A percentile compares a stretch with the other conserved stretches of the same genome.
Evolutionary conservation across 2,329 filamentous ascomycete genomes (phyloP).

Genomic region (Pestalotiopsis sp.): DNA sequence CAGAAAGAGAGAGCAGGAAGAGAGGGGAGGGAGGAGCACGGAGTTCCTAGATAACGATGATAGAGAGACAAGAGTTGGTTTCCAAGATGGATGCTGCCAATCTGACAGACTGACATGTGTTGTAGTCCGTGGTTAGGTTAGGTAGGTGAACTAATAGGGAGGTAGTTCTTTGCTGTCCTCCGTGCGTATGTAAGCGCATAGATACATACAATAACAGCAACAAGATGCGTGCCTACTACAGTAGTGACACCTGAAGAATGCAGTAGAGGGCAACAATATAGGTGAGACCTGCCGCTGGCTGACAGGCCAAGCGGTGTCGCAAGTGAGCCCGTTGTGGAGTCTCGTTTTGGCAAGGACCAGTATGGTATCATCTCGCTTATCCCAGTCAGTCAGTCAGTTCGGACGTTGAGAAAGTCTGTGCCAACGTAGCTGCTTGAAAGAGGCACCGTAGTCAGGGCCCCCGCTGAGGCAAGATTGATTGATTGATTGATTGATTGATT

Average conservation of each 20-base stretch:
- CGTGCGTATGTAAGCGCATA: neutral
- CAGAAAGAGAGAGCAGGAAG: neutral
- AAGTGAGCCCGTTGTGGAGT: slow-evolving; percentile 4
- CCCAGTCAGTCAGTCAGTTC: neutral
- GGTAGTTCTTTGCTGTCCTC: neutral
- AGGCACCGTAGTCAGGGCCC: neutral
- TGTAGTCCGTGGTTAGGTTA: neutral
- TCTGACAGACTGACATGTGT: slow-evolving; percentile 8
- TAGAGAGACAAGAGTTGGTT: neutral
- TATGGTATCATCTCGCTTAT: slow-evolving; percentile 6
- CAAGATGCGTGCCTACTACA: too few species aligned
- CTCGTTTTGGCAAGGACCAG: slow-evolving; percentile 3
- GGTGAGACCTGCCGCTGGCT: neutral
- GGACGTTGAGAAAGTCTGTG: neutral
- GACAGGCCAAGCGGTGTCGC: slow-evolving; percentile 5
- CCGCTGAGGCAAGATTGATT: too few species aligned
- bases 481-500: too few species aligned
- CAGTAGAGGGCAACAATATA: slow-evolving; percentile 1
- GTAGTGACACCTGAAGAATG: neutral
- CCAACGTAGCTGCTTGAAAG: slow-evolving; percentile 1
- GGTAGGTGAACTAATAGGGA: too few species aligned
- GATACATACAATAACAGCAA: too few species aligned
- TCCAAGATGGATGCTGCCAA: neutral
- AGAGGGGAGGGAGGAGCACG: neutral
- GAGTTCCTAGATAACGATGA: neutral